Conservation (phyloP, 495 filamentous ascomycete genomes). For the Pseudoneurospora amorphoporcata region DNA sequence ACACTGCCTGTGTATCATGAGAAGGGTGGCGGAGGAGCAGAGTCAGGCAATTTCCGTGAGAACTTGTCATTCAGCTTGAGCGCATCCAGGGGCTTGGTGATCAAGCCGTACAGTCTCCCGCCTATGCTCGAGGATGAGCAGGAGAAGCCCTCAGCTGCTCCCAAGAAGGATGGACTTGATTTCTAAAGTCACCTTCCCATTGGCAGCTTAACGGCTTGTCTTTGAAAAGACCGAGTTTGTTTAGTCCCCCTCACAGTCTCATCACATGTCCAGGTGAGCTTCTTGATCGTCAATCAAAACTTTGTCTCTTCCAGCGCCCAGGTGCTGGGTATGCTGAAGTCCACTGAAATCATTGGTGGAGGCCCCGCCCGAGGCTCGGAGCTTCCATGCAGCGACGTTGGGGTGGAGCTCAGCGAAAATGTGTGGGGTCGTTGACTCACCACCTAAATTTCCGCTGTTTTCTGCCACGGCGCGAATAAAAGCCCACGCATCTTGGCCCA, state of each 20-base stretch:
- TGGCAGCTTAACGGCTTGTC: background rate
- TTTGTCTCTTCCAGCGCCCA: background rate
- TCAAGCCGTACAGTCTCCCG: conserved; percentile 82
- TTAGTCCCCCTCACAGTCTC: background rate
- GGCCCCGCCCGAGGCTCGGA: background rate
- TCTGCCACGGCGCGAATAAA: conserved; percentile 14
- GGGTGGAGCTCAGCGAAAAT: background rate
- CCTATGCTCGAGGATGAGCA: conserved; percentile 74
- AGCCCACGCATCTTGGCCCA: background rate
- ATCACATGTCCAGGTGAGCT: background rate
- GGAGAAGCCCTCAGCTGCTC: conserved; percentile 37
- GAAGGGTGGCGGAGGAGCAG: conserved; percentile 69
- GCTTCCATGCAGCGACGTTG: background rate
- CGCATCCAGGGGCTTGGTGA: conserved; percentile 65
- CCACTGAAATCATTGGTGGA: background rate
- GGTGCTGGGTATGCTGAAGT: background rate
- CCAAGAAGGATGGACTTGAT: conserved; percentile 20
- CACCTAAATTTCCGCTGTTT: background rate
- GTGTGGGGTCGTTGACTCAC: background rate
- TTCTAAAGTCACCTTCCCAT: conserved; percentile 11
- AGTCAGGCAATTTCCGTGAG: conserved; percentile 56
- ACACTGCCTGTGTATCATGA: conserved; percentile 76
- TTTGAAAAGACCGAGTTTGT: background rate
- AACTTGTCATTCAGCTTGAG: conserved; percentile 87
- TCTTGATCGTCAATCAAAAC: background rate